Evolutionary conservation across 352 stramenopile genomes (phyloP).

Genomic region (Pythium oligandrum): DNA sequence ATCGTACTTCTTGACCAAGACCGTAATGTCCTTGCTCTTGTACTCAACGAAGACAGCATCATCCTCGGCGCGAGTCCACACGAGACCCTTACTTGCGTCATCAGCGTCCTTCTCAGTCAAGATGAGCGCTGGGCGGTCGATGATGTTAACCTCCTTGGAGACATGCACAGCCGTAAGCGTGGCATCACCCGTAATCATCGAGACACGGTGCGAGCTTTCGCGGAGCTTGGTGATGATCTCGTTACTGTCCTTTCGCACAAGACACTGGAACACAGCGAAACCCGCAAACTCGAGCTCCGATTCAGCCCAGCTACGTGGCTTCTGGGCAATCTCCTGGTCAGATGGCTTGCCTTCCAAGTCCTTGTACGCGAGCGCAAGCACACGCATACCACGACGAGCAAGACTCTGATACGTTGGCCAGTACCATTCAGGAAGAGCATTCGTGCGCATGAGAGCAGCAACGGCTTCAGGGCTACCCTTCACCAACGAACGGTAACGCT

Average conservation of each 20-base stretch:
- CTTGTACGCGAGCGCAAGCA: conserved; percentile 96
- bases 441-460: conserved; percentile 70
- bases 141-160: conserved; percentile 93
- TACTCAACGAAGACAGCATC: conserved; percentile 66
- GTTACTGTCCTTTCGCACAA: conserved; percentile 95
- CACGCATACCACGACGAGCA: conserved; percentile 79
- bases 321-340: conserved; percentile 71
- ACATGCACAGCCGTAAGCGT: conserved; percentile 97
- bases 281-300: conserved; percentile 93
- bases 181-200: conserved; percentile 99
- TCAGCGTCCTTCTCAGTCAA: conserved; percentile 45
- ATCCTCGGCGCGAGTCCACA: conserved; percentile 83
- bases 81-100: conserved; percentile 24
- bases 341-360: conserved; percentile 75
- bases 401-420: conserved; percentile 85
- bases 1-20: conserved; percentile 77
- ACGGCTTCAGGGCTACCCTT: conserved; percentile 98
- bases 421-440: conserved; percentile 88
- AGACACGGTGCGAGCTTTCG: conserved; percentile 89
- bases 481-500: conserved; percentile 86
- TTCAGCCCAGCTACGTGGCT: conserved; percentile 89
- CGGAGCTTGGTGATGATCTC: conserved; percentile 92
- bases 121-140: conserved; percentile 73
- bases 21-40: conserved; percentile 48
- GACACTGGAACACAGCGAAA: conserved; percentile 89